Evolutionary conservation across 2,329 filamentous ascomycete genomes (phyloP).

Genomic region (Colletotrichum viniferum): DNA sequence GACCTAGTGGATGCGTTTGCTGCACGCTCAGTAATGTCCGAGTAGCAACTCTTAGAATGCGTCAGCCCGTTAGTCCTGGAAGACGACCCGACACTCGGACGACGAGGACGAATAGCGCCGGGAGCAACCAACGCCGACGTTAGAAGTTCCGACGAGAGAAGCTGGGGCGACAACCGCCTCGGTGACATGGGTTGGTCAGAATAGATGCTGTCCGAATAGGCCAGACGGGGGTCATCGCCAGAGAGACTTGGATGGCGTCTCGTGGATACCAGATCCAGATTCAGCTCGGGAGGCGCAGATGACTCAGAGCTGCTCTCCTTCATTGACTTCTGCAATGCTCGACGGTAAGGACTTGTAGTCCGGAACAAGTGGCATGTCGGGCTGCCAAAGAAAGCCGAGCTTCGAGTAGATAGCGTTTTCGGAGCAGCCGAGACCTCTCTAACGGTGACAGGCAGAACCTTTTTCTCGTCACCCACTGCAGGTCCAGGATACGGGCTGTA

Average conservation of each 20-base stretch:
- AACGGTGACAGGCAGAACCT: neutral
- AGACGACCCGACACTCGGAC: neutral
- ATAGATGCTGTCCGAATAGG: slow-evolving; percentile 55
- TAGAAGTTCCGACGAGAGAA: neutral
- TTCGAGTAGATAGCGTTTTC: slow-evolving; percentile 42
- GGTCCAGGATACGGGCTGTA: neutral
- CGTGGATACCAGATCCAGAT: slow-evolving; percentile 37
- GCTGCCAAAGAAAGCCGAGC: slow-evolving; percentile 57
- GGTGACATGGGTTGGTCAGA: slow-evolving; percentile 33
- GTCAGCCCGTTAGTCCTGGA: neutral
- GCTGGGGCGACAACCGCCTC: neutral
- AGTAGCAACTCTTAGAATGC: neutral
- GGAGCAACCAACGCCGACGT: neutral
- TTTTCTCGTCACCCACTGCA: neutral
- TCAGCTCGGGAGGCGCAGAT: slow-evolving; percentile 28
- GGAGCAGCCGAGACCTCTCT: slow-evolving; percentile 22
- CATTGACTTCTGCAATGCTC: slow-evolving; percentile 53
- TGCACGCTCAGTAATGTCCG: neutral
- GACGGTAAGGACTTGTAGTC: slow-evolving; percentile 60
- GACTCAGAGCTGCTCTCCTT: slow-evolving; percentile 26
- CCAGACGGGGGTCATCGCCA: slow-evolving; percentile 38
- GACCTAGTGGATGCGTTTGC: neutral
- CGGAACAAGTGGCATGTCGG: slow-evolving; percentile 56
- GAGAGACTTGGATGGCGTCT: slow-evolving; percentile 46
- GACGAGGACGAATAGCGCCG: neutral